These are phyloP conservation scores for Hymenoscyphus infarciens DNA, from an alignment of 2,329 filamentous ascomycete species.

Conservation along the genomic window DNA sequence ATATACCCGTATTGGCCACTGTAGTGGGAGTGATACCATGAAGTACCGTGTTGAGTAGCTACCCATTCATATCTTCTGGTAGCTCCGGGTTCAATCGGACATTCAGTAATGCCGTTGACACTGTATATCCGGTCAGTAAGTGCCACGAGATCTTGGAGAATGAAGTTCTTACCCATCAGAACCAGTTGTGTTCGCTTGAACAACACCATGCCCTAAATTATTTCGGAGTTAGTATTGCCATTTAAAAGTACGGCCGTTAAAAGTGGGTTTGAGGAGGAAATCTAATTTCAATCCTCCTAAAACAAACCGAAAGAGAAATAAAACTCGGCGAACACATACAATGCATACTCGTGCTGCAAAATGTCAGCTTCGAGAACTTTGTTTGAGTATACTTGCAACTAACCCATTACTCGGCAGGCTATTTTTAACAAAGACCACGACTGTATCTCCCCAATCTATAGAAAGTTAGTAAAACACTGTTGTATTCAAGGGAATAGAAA, in stretches of 20 bases:
- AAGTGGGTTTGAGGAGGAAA: too few relatives aligned
- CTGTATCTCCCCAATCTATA: conserved; percentile 8
- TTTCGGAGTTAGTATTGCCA: too few relatives aligned
- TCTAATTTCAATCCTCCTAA: too few relatives aligned
- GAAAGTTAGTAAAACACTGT: neutral
- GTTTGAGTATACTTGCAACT: neutral
- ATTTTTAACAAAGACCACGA: conserved; percentile 65
- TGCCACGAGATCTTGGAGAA: neutral
- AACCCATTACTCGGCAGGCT: conserved; percentile 47
- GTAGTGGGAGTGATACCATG: conserved; percentile 61
- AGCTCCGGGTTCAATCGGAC: conserved; percentile 53
- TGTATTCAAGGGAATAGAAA: neutral
- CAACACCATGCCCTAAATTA: conserved; percentile 36
- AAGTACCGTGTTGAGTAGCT: conserved; percentile 42
- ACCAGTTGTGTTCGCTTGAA: conserved; percentile 42
- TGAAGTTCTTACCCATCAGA: conserved; percentile 38
- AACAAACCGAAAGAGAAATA: too few relatives aligned
- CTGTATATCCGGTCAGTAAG: neutral
- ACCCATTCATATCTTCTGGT: conserved; percentile 25
- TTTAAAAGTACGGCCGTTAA: too few relatives aligned
- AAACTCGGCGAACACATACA: too few relatives aligned
- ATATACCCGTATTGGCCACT: conserved; percentile 33
- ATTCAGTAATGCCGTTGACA: conserved; percentile 41
- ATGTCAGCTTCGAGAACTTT: neutral
- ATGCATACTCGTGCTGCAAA: conserved; percentile 41